Conservation (phyloP, 2,329 filamentous ascomycete species). For the Boeremia exigua region DNA sequence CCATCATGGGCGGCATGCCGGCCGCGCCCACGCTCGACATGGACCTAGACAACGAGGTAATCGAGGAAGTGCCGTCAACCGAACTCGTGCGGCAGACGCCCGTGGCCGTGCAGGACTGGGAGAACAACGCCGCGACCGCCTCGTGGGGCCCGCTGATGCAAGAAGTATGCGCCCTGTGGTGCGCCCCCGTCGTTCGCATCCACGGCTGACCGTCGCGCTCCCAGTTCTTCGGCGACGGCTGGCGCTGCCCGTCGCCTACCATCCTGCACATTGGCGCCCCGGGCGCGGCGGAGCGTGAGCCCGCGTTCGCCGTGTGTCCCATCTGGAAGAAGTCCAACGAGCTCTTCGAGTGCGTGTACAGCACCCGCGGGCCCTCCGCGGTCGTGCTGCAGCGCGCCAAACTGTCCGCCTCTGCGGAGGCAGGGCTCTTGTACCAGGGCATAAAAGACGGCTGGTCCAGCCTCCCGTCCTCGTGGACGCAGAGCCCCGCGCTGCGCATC, state of each 20-base stretch:
- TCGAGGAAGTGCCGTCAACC: conserved; percentile 20
- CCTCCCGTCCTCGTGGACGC: conserved; percentile 34
- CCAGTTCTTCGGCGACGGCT: conserved; percentile 40
- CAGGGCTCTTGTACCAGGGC: conserved; percentile 36
- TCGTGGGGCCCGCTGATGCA: conserved; percentile 39
- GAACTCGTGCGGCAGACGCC: conserved; percentile 19
- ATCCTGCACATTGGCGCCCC: conserved; percentile 39
- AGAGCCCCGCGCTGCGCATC: conserved; percentile 39
- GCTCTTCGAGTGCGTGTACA: conserved; percentile 38
- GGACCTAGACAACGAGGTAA: conserved; percentile 22
- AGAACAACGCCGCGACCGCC: conserved; percentile 27
- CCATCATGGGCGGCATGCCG: conserved; percentile 24
- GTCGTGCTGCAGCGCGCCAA: no score
- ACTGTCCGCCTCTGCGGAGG: conserved; percentile 26
- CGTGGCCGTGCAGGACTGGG: conserved; percentile 25
- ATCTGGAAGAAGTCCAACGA: conserved; percentile 42
- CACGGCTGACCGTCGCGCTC: conserved; percentile 1
- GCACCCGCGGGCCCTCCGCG: conserved; percentile 19
- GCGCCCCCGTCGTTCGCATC: not conserved
- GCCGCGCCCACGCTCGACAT: conserved; percentile 13
- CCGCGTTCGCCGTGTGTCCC: conserved; percentile 25
- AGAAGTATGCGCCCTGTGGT: conserved; percentile 23
- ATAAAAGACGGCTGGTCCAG: conserved; percentile 39
- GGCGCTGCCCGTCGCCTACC: conserved; percentile 38
- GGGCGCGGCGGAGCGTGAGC: no score